Evolutionary conservation across 208 protist species (phyloP), one percentile per base, ranked within the genome.

Genomic region (Crithidia sp.): DNA sequence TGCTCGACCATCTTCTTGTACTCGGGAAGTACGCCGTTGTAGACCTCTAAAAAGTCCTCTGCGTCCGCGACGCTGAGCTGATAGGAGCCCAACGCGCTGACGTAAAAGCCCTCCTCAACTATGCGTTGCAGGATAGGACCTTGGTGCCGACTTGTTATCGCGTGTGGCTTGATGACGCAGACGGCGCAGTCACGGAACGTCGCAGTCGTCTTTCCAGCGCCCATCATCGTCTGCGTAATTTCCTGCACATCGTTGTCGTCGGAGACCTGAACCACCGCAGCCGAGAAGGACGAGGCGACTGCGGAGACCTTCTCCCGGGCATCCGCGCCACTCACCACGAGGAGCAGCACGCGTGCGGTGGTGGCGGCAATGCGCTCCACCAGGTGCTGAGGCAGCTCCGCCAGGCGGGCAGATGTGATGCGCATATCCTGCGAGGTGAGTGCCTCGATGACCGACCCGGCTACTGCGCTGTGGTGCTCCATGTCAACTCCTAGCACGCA

Each of bases 11-110:
- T 74, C 67, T 86, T 85, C 61, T 89, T 85, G 77, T 97, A 98
- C 82, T 99, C 96, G 19, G 97, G 96, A 7, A 98, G 71, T 8
- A 99, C 97, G 52, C 96, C 96, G 64, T 95, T 95, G 88, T 99
- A 99, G 16, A 99, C 98, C 77, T 99, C 97, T 64, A 99, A 83
- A 82, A 99, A 99, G 72, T 99, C 98, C 65, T 93, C 88, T 4
- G 97, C 91, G 71, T 98, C 90, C 2, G 91, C 89, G n/a, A 85
- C 65, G 45, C 81, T 87, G 58, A 99, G 82, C 52, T 83, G 88
- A 76, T 98, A 98, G 68, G 95, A 81, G 28, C 96, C 86, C 12
- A 98, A 39, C 2, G 97, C 97, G 59, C 83, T 93, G 63, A 99
- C 89, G 63, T 95, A 74, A 71, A 99, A 99, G 6, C 95, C 95